A percentile compares a stretch with the other conserved stretches of the same genome.
These are phyloP conservation scores for Gossypium laxum DNA, from an alignment of 441 rosid genomes.

Conservation along the genomic window DNA sequence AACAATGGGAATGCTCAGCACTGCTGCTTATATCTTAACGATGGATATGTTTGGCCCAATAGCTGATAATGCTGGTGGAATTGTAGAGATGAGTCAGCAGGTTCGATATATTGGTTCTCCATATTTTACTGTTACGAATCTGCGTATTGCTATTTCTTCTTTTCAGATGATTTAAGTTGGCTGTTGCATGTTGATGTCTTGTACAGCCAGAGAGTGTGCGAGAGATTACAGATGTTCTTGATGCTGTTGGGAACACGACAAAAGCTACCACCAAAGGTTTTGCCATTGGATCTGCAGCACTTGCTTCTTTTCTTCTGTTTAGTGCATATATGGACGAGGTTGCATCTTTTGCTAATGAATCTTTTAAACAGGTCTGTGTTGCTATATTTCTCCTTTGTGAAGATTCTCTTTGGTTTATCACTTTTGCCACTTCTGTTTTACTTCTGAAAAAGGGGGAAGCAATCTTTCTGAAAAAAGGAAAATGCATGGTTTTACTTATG, in stretches of 20 bases:
- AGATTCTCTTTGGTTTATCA: not conserved
- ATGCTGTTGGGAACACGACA: slow-evolving; percentile 96
- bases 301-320: slow-evolving; percentile 93
- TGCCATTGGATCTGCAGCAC: slow-evolving; percentile 97
- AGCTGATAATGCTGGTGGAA: slow-evolving; percentile 99
- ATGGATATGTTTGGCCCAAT: slow-evolving; percentile 99
- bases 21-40: slow-evolving; percentile 97
- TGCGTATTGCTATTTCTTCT: not conserved
- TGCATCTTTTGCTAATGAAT: slow-evolving; percentile 55
- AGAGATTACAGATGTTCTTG: slow-evolving; percentile 89
- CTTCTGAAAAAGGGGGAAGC: not conserved
- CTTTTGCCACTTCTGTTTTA: not conserved
- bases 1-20: slow-evolving; percentile 99
- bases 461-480: not conserved
- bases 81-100: slow-evolving; percentile 99
- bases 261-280: slow-evolving; percentile 97
- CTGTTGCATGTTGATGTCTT: slow-evolving; percentile 15
- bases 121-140: not conserved
- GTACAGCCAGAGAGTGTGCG: slow-evolving; percentile 93
- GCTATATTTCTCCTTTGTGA: not conserved
- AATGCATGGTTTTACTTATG: not conserved
- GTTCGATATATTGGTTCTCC: slow-evolving; percentile 29
- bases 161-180: slow-evolving; percentile 7
- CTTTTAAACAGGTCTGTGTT: slow-evolving; percentile 67
- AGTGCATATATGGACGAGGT: slow-evolving; percentile 99